Evolutionary conservation across 192 early-diverging fungal species (phyloP), one percentile per base, ranked within the genome.

Genomic region (Coemansia sp.): DNA sequence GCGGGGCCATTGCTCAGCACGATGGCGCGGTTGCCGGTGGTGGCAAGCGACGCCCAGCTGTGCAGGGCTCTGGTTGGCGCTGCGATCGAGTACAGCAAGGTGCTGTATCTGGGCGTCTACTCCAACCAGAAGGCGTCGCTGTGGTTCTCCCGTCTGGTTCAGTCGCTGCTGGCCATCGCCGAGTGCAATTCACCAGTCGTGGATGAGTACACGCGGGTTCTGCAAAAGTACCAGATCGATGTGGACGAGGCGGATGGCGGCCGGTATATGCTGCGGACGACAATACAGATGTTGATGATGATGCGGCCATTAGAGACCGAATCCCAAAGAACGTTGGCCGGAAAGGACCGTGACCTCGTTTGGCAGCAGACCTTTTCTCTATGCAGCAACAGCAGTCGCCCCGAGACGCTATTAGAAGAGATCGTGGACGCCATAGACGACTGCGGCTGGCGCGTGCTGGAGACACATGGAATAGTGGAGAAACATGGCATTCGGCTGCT

Each of bases 41-140:
- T 71, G 2, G 72, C 67, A 13, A 6, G 58, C 43, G 59, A 66
- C 48, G 53, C 46, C 44, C 50, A 67, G 43, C 42, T 74, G 4
- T 61, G 65, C 25, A 57, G 64, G 53, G 76, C 76, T 7, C 58
- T 77, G 32, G 58, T 83, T 17, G 49, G 61, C 20, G 54, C 80
- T 9, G 72, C 76, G 16, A 63, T 75, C 51, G 80, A 77, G 58
- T 83, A 83, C 56, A 83, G 80, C 69, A 83, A 83, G 51, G 65
- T 65, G 2, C 44, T 64, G 25, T 65, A 49, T 42, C 61, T 68
- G 14, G 74, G 74, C 44, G 64, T 45, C 19, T 81, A 81, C 40
- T 71, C 79, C 11, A 75, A 76, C 57, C 70, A 81, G 54, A 64
- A 53, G 43, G 77, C 77, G 14, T 61, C 58, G 10, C 19, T 53